Conservation (phyloP, 768 basidiomycete species). For the Strobilomyces confusus region DNA sequence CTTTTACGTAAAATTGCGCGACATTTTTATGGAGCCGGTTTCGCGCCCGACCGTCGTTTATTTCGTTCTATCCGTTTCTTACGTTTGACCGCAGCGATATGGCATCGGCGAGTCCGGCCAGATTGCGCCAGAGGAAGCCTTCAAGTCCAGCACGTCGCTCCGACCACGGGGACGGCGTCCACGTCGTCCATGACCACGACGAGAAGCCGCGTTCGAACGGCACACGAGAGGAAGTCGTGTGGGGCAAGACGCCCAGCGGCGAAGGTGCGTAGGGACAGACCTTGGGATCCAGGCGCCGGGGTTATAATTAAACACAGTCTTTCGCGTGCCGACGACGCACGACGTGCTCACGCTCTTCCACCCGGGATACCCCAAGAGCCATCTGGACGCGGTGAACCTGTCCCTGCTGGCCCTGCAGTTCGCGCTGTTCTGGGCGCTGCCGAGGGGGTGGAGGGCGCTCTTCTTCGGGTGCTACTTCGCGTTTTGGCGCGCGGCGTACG, state of each 20-base stretch:
- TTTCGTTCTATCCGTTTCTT: background rate
- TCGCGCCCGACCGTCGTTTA: background rate
- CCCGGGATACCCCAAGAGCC: conserved; percentile 79
- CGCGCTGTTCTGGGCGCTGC: conserved; percentile 63
- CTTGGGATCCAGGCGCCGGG: too few species aligned
- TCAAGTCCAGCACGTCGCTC: background rate
- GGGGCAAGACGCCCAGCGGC: conserved; percentile 83
- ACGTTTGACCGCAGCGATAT: conserved; percentile 10
- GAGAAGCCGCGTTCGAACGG: conserved; percentile 9
- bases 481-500: conserved; percentile 91
- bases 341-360: conserved; percentile 86
- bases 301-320: conserved; percentile 47
- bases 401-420: conserved; percentile 74
- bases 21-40: background rate
- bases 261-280: conserved; percentile 50
- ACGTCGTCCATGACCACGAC: conserved; percentile 10
- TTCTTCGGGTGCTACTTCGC: conserved; percentile 82
- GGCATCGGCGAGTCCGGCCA: conserved; percentile 16
- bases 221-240: conserved; percentile 58
- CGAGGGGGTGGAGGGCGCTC: conserved; percentile 54
- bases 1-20: conserved; percentile 12
- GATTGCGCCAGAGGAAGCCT: conserved; percentile 23
- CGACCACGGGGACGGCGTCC: background rate
- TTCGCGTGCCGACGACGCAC: conserved; percentile 88
- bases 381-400: conserved; percentile 85